Evolutionary conservation across 176 grass and related monocot species (phyloP), one percentile per base, ranked within the genome.

Genomic region (Carex scoparia): DNA sequence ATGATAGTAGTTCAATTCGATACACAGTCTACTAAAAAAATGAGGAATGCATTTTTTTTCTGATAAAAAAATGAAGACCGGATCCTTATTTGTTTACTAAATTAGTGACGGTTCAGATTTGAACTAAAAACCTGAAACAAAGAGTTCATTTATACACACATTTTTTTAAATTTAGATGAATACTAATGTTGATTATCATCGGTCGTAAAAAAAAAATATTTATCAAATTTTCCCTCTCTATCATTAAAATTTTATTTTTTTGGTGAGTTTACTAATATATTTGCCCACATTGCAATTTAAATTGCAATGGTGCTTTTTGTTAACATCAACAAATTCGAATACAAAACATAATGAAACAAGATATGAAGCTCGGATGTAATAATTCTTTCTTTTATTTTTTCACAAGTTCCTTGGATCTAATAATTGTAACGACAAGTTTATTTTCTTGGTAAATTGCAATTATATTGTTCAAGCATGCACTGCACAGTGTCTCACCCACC

Each of bases 401-500:
- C 69, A 44, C n/a, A 63, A 27, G 61, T 63, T 51, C 19, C 61
- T 27, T 7, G 61, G 61, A 63, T 73, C 14, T 73, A 42, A 46
- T 35, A 42, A 46, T 73, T 73, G 10, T 40, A 73, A 73, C 14
- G 6, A 46, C 32, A 14, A 15, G 12, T 70, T 70, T 31, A 69
- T 76, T 54, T 55, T 80, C 10, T 3, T 42, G 46, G 3, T 76
- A 54, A 55, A 76, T 76, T 30, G 72, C 72, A 76, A 76, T 76
- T 11, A 63, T 81, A 63, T 81, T 40, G 54, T 62, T 62, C 32
- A 81, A 62, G 55, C 79, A 81, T 81, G 79, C 79, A 81, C 31
- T 63, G 57, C 79, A 40, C 0, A 79, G 6, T 79, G 76, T 38
- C 32, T 61, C 54, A n/a, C 55, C 5, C 28, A 63, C 13, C 56